A percentile compares a stretch with the other conserved stretches of the same genome.
Evolutionary conservation across 169 alveolate genomes (phyloP).

Genomic region (Miamiensis avidus): DNA sequence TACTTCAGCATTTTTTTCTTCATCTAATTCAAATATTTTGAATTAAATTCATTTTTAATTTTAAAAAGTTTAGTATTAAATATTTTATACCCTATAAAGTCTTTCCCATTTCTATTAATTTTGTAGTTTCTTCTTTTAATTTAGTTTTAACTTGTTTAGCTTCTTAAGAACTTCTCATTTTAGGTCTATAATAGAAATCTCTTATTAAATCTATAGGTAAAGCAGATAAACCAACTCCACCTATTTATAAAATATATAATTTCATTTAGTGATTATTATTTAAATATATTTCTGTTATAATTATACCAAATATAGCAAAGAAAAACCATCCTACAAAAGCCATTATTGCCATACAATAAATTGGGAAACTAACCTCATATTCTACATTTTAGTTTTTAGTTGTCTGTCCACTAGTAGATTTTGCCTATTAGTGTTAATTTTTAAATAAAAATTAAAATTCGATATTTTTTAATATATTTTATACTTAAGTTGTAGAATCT

Average conservation of each 20-base stretch:
- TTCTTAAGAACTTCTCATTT: constrained; percentile 16
- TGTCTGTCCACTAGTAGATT: neutral
- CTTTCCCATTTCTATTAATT: constrained; percentile 10
- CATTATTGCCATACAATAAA: constrained; percentile 20
- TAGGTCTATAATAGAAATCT: constrained; percentile 26
- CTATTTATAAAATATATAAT: neutral
- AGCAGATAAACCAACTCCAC: constrained; percentile 31
- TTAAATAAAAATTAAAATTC: too few relatives aligned
- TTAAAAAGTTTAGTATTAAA: too few relatives aligned
- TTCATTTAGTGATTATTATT: too few relatives aligned
- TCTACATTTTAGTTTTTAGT: neutral
- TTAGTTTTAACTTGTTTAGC: constrained; percentile 2
- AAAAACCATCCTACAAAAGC: constrained; percentile 29
- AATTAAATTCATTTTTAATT: too few relatives aligned
- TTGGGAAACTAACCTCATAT: neutral
- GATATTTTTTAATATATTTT: neutral
- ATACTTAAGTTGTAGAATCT: neutral
- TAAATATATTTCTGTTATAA: too few relatives aligned
- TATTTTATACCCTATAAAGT: constrained; percentile 11
- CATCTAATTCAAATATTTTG: neutral
- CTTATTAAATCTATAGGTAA: constrained; percentile 25
- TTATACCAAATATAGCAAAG: constrained; percentile 18
- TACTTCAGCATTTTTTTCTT: neutral
- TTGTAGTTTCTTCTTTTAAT: constrained; percentile 1
- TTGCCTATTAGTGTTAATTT: neutral